These are phyloP conservation scores for Linnemannia hyalina DNA, from an alignment of 192 early-diverging fungal genomes.

Conservation along the genomic window DNA sequence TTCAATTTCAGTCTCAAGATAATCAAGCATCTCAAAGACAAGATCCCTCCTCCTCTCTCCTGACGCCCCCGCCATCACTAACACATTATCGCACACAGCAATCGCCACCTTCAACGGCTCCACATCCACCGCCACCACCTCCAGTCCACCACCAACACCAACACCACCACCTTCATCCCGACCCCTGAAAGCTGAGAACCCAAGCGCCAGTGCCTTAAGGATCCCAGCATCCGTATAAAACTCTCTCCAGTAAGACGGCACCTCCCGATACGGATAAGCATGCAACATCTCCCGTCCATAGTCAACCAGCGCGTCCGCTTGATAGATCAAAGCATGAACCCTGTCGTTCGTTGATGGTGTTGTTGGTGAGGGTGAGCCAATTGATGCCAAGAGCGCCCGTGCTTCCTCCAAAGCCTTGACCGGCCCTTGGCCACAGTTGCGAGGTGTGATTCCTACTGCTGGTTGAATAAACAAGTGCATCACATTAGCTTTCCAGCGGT, in stretches of 20 bases:
- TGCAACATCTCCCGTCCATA: constrained; percentile 55
- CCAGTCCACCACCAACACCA: too few relatives aligned
- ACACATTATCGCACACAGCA: constrained; percentile 62
- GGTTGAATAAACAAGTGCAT: not conserved
- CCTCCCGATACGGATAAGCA: constrained; percentile 62
- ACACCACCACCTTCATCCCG: too few relatives aligned
- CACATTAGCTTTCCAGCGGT: too few relatives aligned
- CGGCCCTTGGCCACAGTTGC: constrained; percentile 28
- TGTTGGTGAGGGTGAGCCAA: not conserved
- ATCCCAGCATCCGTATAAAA: constrained; percentile 66
- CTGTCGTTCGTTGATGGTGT: not conserved
- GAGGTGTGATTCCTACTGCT: constrained; percentile 13
- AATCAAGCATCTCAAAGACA: constrained; percentile 45
- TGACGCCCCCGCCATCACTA: constrained; percentile 71
- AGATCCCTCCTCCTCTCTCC: constrained; percentile 38
- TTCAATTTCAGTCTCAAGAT: constrained; percentile 22
- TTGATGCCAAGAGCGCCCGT: not conserved
- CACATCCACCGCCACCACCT: not conserved
- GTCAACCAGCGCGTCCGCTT: constrained; percentile 37
- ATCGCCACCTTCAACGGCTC: constrained; percentile 44
- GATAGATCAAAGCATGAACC: constrained; percentile 11
- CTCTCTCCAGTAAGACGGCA: constrained; percentile 63
- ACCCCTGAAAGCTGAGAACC: not conserved
- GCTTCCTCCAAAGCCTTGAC: constrained; percentile 20
- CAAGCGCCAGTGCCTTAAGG: constrained; percentile 45